Percentiles rank a stretch among this genome's conserved stretches.
phyloP scores from a whole-genome alignment of 2,329 filamentous ascomycete species.

The Sporothrix mexicana region DNA sequence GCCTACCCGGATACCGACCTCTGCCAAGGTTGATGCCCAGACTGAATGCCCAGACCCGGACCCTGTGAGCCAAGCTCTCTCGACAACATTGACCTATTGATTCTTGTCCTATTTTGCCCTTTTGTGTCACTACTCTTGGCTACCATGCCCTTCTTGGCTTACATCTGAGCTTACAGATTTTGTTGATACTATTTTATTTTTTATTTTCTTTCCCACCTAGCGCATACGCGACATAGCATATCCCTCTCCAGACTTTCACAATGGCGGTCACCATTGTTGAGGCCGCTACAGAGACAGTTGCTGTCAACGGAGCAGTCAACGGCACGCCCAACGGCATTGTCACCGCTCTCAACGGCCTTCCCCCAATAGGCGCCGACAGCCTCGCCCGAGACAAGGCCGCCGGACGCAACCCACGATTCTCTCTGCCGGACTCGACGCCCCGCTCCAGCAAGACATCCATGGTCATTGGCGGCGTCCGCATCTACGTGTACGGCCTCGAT shows the following conservation, averaged over 20 bases:
- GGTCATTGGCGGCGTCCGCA: conserved; percentile 21
- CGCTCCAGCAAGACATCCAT: conserved; percentile 23
- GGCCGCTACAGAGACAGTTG: background rate
- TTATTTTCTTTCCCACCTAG: background rate
- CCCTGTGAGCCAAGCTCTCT: background rate
- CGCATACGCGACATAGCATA: background rate
- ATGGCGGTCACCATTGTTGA: background rate
- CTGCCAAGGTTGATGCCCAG: background rate
- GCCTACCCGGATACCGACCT: conserved; percentile 10
- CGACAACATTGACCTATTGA: background rate
- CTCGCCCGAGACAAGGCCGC: background rate
- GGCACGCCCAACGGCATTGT: too few species aligned
- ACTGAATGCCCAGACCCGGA: background rate
- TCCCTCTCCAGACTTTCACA: background rate
- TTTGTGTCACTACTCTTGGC: background rate
- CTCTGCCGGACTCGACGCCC: conserved; percentile 8
- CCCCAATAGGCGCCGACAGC: background rate
- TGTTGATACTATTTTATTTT: background rate
- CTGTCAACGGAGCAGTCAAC: too few species aligned
- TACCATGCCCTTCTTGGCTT: background rate
- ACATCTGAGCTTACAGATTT: background rate
- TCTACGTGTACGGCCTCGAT: conserved; percentile 22
- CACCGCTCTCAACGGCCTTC: background rate
- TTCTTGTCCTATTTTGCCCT: background rate
- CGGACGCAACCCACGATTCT: conserved; percentile 19